Evolutionary conservation across 805 yeast species (phyloP), one percentile per base, ranked within the genome.

Genomic region (Alloascoidea hylecoeti): DNA sequence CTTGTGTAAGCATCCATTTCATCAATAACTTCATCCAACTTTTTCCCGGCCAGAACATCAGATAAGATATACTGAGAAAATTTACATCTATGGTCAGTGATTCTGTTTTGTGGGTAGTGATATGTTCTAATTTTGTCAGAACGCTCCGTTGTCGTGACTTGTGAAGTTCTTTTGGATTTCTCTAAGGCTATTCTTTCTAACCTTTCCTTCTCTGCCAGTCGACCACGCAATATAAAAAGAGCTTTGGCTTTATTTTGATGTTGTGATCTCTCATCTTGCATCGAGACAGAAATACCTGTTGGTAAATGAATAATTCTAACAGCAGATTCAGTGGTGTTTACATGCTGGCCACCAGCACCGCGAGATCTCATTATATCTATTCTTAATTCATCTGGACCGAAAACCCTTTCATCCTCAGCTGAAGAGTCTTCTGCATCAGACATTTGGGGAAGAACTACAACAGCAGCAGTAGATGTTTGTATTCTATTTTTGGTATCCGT

Each of bases 341-440:
- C 98, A 52, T 89, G 97, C 61, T 89, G 98, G 0, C 98, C 98
- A 40, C 98, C 98, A 45, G 92, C 80, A 2, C 98, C 98, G 40
- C 95, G 76, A 1, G 97, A 84, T 47, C 98, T 68, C 95, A 89
- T 92, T n/a, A 92, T 86, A 53, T 92, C 98, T 3, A 92, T 75
- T 40, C 96, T 68, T 16, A 92, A 75, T 49, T 92, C 98, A 2
- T 82, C 94, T 0, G 88, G 83, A 15, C 74, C 75, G 56, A 92
- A 85, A 40, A 72, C 71, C 33, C 89, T 61, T 48, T 81, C 89
- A 39, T 71, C 72, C 5, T 58, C 63, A 15, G 55, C 53, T 27
- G 64, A 57, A 17, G 63, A 63, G 4, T 58, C 57, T 32, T 54
- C 61, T 2, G 74, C 75, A 16, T 72, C 74, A 3, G 72, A 74